phyloP scores from a whole-genome alignment of 2,329 filamentous ascomycete species.

The Lecanicillium sp. region DNA sequence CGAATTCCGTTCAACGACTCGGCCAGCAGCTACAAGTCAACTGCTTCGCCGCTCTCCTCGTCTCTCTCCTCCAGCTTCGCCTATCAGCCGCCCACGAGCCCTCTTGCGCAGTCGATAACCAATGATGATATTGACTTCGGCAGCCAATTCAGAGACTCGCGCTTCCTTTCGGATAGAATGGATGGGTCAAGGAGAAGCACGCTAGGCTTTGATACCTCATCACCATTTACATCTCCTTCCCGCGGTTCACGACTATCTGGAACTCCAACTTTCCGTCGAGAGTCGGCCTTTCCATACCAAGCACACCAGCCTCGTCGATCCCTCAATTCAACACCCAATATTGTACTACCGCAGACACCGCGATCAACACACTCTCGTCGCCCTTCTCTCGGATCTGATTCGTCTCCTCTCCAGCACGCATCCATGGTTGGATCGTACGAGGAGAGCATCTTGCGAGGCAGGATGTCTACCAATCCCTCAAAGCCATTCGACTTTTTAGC shows the following conservation, averaged over 20 bases:
- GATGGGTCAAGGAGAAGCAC: conserved; percentile 57
- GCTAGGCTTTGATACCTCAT: conserved; percentile 53
- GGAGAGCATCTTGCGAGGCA: conserved; percentile 86
- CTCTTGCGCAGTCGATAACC: conserved; percentile 80
- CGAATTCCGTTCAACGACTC: conserved; percentile 22
- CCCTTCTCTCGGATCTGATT: conserved; percentile 66
- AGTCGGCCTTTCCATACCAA: conserved; percentile 59
- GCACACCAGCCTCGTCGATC: conserved; percentile 74
- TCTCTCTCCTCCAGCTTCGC: conserved; percentile 73
- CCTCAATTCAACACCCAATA: conserved; percentile 50
- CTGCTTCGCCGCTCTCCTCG: conserved; percentile 57
- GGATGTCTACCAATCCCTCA: conserved; percentile 95
- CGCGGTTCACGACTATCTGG: conserved; percentile 15
- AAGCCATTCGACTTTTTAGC: conserved; percentile 88
- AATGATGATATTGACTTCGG: conserved; percentile 64
- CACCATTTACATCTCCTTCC: conserved; percentile 34
- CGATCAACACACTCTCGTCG: conserved; percentile 40
- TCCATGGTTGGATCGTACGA: conserved; percentile 98
- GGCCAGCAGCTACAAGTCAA: conserved; percentile 31
- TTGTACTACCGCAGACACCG: conserved; percentile 29
- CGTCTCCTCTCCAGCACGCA: conserved; percentile 74
- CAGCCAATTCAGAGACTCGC: conserved; percentile 41
- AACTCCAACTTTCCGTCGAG: conserved; percentile 41
- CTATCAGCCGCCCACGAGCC: conserved; percentile 84
- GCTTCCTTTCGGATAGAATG: conserved; percentile 33